These are phyloP conservation scores for Tolypocladium cylindrosporum DNA, from an alignment of 2,329 filamentous ascomycete genomes.

Conservation along the genomic window DNA sequence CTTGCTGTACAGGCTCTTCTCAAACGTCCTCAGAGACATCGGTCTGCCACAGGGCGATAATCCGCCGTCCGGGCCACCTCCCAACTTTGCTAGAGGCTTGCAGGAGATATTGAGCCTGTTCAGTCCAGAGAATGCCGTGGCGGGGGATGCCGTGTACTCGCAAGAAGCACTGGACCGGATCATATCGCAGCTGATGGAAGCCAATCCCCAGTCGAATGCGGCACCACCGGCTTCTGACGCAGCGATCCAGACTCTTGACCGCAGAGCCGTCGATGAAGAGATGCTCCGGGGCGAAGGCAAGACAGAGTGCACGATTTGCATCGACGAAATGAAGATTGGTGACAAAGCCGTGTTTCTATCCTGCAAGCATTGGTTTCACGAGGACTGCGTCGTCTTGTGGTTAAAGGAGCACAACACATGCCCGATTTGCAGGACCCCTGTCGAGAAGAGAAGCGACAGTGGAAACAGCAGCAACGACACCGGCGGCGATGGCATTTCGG, in stretches of 20 bases:
- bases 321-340: slow-evolving; percentile 67
- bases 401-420: slow-evolving; percentile 87
- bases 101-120: slow-evolving; percentile 46
- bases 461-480: slow-evolving; percentile 7
- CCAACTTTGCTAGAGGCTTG: slow-evolving; percentile 25
- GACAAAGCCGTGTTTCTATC: slow-evolving; percentile 70
- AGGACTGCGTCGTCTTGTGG: slow-evolving; percentile 73
- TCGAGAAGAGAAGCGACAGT: slow-evolving; percentile 28
- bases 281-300: slow-evolving; percentile 59
- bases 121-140: slow-evolving; percentile 39
- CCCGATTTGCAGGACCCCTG: slow-evolving; percentile 62
- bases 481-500: not conserved
- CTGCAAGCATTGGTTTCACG: slow-evolving; percentile 92
- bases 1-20: slow-evolving; percentile 30
- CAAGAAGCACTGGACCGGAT: slow-evolving; percentile 87
- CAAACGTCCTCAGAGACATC: slow-evolving; percentile 30
- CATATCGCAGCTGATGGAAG: slow-evolving; percentile 80
- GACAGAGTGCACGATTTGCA: slow-evolving; percentile 89
- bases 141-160: slow-evolving; percentile 78
- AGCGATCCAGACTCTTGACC: slow-evolving; percentile 65
- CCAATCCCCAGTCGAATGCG: slow-evolving; percentile 64
- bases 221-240: slow-evolving; percentile 70
- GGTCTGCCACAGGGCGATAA: slow-evolving; percentile 20
- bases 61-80: slow-evolving; percentile 9
- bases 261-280: slow-evolving; percentile 56